These are phyloP conservation scores for Balakata baccata DNA, from an alignment of 345 rosid species.

Conservation along the genomic window DNA sequence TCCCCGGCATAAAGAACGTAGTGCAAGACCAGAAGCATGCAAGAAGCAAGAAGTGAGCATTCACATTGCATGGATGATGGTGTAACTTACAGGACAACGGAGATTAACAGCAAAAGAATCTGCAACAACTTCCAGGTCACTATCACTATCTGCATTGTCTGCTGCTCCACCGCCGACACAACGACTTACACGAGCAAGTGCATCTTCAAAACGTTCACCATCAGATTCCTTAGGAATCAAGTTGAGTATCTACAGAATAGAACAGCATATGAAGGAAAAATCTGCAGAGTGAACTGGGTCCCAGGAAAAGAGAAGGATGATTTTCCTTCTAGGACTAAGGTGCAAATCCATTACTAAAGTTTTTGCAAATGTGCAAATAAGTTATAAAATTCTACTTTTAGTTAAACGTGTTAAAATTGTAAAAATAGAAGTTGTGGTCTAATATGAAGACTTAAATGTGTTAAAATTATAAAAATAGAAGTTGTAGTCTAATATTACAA, in stretches of 20 bases:
- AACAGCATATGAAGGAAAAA: neutral
- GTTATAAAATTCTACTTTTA: neutral
- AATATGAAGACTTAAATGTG: no score
- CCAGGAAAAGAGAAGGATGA: neutral
- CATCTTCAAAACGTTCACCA: slow-evolving; percentile 81
- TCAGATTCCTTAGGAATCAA: slow-evolving; percentile 77
- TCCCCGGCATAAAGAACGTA: neutral
- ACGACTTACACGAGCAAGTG: slow-evolving; percentile 85
- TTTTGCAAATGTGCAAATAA: neutral
- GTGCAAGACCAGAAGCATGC: neutral
- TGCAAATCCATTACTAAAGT: neutral
- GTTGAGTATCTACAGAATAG: slow-evolving; percentile 55
- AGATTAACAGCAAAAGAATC: slow-evolving; percentile 74
- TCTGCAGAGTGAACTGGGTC: neutral
- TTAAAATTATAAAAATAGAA: no score
- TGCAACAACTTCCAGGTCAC: slow-evolving; percentile 97
- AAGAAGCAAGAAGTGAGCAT: neutral
- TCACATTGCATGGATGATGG: neutral
- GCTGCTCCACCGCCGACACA: slow-evolving; percentile 88
- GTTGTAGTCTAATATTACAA: no score
- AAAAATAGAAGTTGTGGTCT: no score
- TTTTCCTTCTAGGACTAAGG: neutral
- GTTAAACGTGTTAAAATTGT: no score
- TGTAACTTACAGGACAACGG: slow-evolving; percentile 91
- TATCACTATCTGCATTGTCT: slow-evolving; percentile 87